Base-by-base conservation (phyloP, 2,329 filamentous ascomycete species). In the Scedosporium apiospermum region DNA sequence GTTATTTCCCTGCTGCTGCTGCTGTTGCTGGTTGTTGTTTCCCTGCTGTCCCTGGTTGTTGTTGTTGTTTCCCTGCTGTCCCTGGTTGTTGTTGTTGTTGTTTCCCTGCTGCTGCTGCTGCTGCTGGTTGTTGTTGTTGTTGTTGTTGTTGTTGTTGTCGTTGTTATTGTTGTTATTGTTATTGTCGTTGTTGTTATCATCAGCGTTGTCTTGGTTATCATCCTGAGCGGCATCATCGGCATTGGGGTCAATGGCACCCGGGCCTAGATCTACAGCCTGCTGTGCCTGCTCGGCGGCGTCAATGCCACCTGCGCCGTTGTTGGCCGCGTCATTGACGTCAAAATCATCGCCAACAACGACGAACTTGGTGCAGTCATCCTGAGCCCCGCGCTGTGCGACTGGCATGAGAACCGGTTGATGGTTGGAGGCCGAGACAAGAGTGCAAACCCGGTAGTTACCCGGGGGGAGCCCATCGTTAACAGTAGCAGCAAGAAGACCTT, bases 311-410 rank as follows among this genome's bases (percentile, higher is more conserved):
- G 57, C 58, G 58, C 71, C 69, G 62, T 72, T 64, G 65, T 68
- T 71, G 27, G 68, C 68, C 60, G 69, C 69, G 5, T 66, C 66
- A 63, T 72, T 71, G 51, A 64, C 66, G 14, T 64, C 64, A 6
- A 66, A 64, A 21, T 65, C 70, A 44, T 69, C 68, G 30, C 68
- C 69, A 1, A 65, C 67, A 21, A 78, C 76, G 3, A 71, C 74
- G 64, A 79, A 78, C 66, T 76, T 75, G 49, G 71, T 71, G 65
- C 77, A 79, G 67, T 79, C 77, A 64, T 79, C 77, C 66, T 79
- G 77, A 42, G 76, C 68, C 61, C 77, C 77, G 49, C 77, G 73
- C 69, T 78, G 76, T 41, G 77, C 76, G 34, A 79, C 73, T 7
- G 75, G 75, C 75, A 77, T 77, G 42, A 76, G 66, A 21, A 76